phyloP scores from a whole-genome alignment of 192 early-diverging fungal species.

The Gamsiella multidivaricata region DNA sequence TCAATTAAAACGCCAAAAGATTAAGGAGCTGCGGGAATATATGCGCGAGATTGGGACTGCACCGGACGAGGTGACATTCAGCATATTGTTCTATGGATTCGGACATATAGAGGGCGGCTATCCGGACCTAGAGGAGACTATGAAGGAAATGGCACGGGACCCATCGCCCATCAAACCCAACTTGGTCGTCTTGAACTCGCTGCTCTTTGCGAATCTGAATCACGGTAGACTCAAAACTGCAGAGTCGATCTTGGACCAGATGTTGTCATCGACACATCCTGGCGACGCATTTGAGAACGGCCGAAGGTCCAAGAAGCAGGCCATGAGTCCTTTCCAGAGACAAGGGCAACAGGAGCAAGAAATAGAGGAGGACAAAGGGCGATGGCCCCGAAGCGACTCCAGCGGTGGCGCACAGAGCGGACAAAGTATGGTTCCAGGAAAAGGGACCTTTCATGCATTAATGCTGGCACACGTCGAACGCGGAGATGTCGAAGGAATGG shows the following conservation, averaged over 20 bases:
- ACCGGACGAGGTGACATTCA: constrained; percentile 25
- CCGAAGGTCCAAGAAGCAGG: background rate
- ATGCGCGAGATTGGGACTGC: constrained; percentile 9
- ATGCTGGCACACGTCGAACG: constrained; percentile 41
- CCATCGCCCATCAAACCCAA: constrained; percentile 6
- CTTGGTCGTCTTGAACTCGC: constrained; percentile 23
- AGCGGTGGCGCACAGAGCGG: background rate
- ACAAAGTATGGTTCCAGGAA: constrained; percentile 24
- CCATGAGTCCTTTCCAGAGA: constrained; percentile 3
- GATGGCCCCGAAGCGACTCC: too few relatives aligned
- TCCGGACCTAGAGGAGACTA: constrained; percentile 18
- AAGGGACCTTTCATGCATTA: constrained; percentile 45
- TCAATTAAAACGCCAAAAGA: constrained; percentile 26
- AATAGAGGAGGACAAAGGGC: background rate
- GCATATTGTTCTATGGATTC: constrained; percentile 38
- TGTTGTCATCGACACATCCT: constrained; percentile 18
- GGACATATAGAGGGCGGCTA: constrained; percentile 39
- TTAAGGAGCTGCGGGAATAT: constrained; percentile 10
- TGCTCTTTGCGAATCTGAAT: constrained; percentile 45
- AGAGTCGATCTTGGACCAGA: constrained; percentile 29
- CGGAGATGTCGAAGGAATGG: constrained; percentile 29
- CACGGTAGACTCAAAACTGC: constrained; percentile 24
- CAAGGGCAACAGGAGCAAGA: background rate
- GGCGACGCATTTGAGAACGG: background rate
- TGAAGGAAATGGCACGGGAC: constrained; percentile 20